Conservation (phyloP, 148 eudicot genomes). For the Nepenthes mirabilis region DNA sequence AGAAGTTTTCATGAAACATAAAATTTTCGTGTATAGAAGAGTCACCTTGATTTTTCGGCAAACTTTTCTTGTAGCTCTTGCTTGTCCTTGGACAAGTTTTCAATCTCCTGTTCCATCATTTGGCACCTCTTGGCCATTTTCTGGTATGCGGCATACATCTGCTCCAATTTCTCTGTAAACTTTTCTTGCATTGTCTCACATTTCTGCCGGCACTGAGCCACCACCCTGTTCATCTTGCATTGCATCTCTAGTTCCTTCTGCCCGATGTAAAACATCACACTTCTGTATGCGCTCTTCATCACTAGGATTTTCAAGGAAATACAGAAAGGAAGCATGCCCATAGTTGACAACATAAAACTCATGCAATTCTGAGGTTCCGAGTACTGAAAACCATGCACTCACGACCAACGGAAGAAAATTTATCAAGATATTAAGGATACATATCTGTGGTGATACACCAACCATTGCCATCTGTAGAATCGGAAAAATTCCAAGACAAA, state of each 20-base stretch:
- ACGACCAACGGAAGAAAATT: not conserved
- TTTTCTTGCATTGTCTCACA: constrained; percentile 77
- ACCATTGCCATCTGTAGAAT: constrained; percentile 68
- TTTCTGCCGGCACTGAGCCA: constrained; percentile 72
- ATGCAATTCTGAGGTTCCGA: too few relatives aligned
- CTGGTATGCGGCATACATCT: constrained; percentile 76
- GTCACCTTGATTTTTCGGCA: constrained; percentile 81
- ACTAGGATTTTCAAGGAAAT: constrained; percentile 49
- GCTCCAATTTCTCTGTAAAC: constrained; percentile 74
- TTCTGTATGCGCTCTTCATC: constrained; percentile 85
- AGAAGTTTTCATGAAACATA: not conserved
- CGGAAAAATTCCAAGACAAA: constrained; percentile 4
- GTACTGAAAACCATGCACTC: too few relatives aligned
- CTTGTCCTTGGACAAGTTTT: constrained; percentile 67
- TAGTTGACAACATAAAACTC: not conserved
- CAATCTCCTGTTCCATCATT: constrained; percentile 80
- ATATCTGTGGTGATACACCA: constrained; percentile 75
- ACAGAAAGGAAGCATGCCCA: not conserved
- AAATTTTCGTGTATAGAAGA: constrained; percentile 1
- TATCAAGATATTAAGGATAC: constrained; percentile 43
- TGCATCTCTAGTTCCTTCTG: constrained; percentile 94
- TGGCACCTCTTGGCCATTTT: constrained; percentile 89
- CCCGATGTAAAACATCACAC: constrained; percentile 76
- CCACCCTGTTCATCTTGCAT: constrained; percentile 73
- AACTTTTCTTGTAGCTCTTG: constrained; percentile 88